Evolutionary conservation across 306 rosid genomes (phyloP), one percentile per base, ranked within the genome.

Genomic region (Sicyos baderoa): DNA sequence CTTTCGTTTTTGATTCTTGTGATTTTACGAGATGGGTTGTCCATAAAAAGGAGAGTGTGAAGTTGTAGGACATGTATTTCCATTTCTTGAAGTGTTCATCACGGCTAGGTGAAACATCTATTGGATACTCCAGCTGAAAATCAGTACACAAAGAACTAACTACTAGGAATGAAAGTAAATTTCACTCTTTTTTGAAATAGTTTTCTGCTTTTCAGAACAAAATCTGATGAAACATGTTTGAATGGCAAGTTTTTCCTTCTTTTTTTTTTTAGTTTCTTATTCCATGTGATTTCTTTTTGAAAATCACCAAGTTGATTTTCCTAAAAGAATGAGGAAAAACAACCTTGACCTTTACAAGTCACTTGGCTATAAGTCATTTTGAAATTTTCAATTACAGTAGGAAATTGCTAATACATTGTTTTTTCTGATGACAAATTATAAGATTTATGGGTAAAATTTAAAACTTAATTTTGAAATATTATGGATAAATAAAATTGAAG

Each of bases 41-140:
- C 97, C 97, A 89, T 72, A 82, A 77, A 21, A 81, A 53, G 9
- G 91, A 84, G 72, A 90, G 14, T 21, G 99, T 93, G 85, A 93
- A 90, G 79, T 93, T 93, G 83, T 93, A 84, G 17, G 72, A 78
- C 67, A 80, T 84, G 83, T 93, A 93, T 18, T 22, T 81, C 99
- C 96, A 93, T 2, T 84, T 54, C 63, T 77, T 86, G 83, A 82
- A 89, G 6, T 75, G 67, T 35, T 86, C 85, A 32, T 86, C 91
- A 61, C 74, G 1, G 57, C 76, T 72, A 18, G 72, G 75, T 40
- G 99, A 93, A 18, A 67, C 95, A 71, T 85, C 91, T 10, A 86
- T 69, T 6, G 99, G 99, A 88, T 91, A 89, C 69, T 93, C 97
- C 13, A 73, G 87, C 99, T 93, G 74, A 47, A 0, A 71, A 44